These are phyloP conservation scores for Aspergillus sp. DNA, from an alignment of 2,329 filamentous ascomycete genomes.

Conservation along the genomic window DNA sequence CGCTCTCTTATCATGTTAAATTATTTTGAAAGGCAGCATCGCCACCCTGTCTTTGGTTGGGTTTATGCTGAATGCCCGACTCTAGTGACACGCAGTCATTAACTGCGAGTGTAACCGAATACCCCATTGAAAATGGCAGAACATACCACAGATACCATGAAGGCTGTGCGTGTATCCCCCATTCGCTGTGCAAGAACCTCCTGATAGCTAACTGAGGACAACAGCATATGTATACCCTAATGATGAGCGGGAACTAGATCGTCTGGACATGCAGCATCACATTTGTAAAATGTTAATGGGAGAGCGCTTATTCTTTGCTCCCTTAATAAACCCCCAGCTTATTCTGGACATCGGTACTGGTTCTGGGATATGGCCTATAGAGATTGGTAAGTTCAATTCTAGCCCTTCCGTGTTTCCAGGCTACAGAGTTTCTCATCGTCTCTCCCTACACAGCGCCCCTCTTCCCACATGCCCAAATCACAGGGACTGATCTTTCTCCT, in stretches of 20 bases:
- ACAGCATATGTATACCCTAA: slow-evolving; percentile 50
- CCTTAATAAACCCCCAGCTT: slow-evolving; percentile 45
- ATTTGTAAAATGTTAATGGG: slow-evolving; percentile 51
- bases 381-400: slow-evolving; percentile 52
- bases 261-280: slow-evolving; percentile 57
- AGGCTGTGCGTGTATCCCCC: slow-evolving; percentile 33
- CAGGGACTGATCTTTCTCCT: slow-evolving; percentile 66
- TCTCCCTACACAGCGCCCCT: slow-evolving; percentile 25
- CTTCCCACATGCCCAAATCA: slow-evolving; percentile 59
- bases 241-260: slow-evolving; percentile 56
- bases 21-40: not conserved
- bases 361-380: slow-evolving; percentile 67
- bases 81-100: slow-evolving; percentile 42
- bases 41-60: not conserved
- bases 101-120: slow-evolving; percentile 45
- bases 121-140: slow-evolving; percentile 43
- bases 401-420: slow-evolving; percentile 7
- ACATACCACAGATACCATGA: slow-evolving; percentile 48
- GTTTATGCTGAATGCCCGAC: not conserved
- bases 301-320: slow-evolving; percentile 48
- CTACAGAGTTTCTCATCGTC: slow-evolving; percentile 12
- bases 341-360: slow-evolving; percentile 62
- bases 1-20: not conserved
- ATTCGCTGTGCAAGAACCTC: not conserved
- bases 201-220: slow-evolving; percentile 15